Conservation (phyloP, 352 stramenopile species). For the Globisporangium alternatum region DNA sequence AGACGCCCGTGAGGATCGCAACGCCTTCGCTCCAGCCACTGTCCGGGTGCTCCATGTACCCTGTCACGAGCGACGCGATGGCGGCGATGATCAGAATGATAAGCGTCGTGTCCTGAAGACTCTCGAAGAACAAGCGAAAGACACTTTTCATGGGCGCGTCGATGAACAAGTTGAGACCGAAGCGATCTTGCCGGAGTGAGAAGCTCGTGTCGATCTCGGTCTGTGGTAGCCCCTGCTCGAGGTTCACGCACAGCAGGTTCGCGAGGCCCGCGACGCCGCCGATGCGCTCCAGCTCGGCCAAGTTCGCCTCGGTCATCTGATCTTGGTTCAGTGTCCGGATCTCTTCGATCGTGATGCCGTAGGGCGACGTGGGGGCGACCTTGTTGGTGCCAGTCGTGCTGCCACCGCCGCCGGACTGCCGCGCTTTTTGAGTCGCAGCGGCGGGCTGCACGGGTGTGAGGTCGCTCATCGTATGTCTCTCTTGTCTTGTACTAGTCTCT, state of each 20-base stretch:
- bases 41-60: constrained; percentile 71
- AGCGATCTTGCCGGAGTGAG: constrained; percentile 44
- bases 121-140: constrained; percentile 81
- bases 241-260: constrained; percentile 63
- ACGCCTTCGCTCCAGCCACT: constrained; percentile 94
- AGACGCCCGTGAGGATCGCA: constrained; percentile 92
- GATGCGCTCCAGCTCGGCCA: constrained; percentile 56
- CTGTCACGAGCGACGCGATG: constrained; percentile 81
- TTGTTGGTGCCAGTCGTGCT: constrained; percentile 38
- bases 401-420: constrained; percentile 15
- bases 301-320: constrained; percentile 79
- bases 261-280: constrained; percentile 54
- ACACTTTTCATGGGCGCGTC: constrained; percentile 82
- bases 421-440: constrained; percentile 23
- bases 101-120: constrained; percentile 87
- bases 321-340: constrained; percentile 69
- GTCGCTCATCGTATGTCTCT: constrained; percentile 24
- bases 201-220: constrained; percentile 64
- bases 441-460: constrained; percentile 49
- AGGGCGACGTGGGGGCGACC: constrained; percentile 65
- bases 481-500: neutral
- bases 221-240: constrained; percentile 57
- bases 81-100: constrained; percentile 88
- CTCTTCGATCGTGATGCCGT: constrained; percentile 69
- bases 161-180: constrained; percentile 62